phyloP scores from a whole-genome alignment of 208 protist genomes.

The Trypanosoma theileri region DNA sequence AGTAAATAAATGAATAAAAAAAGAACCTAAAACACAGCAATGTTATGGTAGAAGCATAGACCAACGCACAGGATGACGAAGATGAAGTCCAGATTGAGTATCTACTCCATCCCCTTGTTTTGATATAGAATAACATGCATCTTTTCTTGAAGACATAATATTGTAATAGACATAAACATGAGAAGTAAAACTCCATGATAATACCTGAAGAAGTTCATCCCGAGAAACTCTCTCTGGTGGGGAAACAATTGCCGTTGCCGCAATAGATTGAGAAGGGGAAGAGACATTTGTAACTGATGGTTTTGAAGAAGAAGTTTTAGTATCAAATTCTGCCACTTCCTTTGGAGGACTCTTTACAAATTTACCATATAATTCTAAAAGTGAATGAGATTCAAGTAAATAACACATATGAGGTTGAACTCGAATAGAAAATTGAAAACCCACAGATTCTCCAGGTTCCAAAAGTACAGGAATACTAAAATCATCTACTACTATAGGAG shows the following conservation, averaged over 20 bases:
- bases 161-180: slow-evolving; percentile 73
- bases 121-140: not conserved
- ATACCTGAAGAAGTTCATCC: slow-evolving; percentile 49
- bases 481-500: slow-evolving; percentile 58
- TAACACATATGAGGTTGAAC: slow-evolving; percentile 74
- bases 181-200: slow-evolving; percentile 52
- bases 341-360: slow-evolving; percentile 10
- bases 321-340: slow-evolving; percentile 4
- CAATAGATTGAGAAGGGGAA: not conserved
- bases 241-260: not conserved
- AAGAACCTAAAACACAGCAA: not conserved
- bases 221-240: slow-evolving; percentile 25
- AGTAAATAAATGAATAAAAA: not conserved
- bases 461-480: slow-evolving; percentile 50
- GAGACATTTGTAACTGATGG: not conserved
- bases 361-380: slow-evolving; percentile 58
- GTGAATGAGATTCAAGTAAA: slow-evolving; percentile 55
- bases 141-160: slow-evolving; percentile 12
- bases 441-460: slow-evolving; percentile 64
- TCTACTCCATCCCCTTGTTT: not conserved
- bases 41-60: slow-evolving; percentile 42
- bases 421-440: slow-evolving; percentile 80
- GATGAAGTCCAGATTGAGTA: slow-evolving; percentile 26
- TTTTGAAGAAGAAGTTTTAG: not conserved
- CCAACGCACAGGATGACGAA: slow-evolving; percentile 57